Percentiles rank a stretch among this genome's conserved stretches.
Evolutionary conservation across 768 basidiomycete species (phyloP).

Genomic region (Coprinopsis marcescibilis): DNA sequence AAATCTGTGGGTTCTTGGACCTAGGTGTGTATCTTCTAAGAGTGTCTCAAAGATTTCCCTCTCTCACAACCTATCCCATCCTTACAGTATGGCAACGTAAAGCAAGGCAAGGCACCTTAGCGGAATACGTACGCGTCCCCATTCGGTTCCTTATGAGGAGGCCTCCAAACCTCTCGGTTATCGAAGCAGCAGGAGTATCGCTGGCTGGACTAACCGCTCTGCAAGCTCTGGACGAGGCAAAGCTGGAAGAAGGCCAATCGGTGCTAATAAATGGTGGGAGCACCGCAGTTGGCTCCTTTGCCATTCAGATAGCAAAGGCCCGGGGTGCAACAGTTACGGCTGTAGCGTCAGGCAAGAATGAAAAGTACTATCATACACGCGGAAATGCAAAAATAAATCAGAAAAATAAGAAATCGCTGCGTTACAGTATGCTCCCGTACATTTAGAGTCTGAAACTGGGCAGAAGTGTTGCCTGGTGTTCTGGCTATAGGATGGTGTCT

Average conservation of each 20-base stretch:
- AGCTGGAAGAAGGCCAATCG: conserved; percentile 51
- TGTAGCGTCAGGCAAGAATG: conserved; percentile 56
- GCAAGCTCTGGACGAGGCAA: conserved; percentile 42
- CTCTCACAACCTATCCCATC: neutral
- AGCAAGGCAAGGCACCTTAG: conserved; percentile 49
- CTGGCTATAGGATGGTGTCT: too few species aligned
- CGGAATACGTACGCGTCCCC: conserved; percentile 49
- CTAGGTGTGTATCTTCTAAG: conserved; percentile 12
- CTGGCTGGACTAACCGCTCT: conserved; percentile 57
- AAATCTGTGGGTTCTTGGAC: conserved; percentile 54
- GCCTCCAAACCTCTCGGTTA: conserved; percentile 45
- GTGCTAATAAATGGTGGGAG: conserved; percentile 71
- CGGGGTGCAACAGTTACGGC: conserved; percentile 53
- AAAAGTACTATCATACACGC: too few species aligned
- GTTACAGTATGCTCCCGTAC: too few species aligned
- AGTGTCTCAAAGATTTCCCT: too few species aligned
- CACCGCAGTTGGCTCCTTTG: conserved; percentile 60
- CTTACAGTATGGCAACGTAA: conserved; percentile 24
- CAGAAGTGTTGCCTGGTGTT: too few species aligned
- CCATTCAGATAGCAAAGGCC: conserved; percentile 69
- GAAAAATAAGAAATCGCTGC: too few species aligned
- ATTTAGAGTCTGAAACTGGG: too few species aligned
- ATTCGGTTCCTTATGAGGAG: conserved; percentile 33
- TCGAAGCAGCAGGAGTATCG: conserved; percentile 56
- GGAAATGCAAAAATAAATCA: too few species aligned